Evolutionary conservation across 2,329 filamentous ascomycete genomes (phyloP), one percentile per base, ranked within the genome.

Genomic region (Botryotinia globosa): DNA sequence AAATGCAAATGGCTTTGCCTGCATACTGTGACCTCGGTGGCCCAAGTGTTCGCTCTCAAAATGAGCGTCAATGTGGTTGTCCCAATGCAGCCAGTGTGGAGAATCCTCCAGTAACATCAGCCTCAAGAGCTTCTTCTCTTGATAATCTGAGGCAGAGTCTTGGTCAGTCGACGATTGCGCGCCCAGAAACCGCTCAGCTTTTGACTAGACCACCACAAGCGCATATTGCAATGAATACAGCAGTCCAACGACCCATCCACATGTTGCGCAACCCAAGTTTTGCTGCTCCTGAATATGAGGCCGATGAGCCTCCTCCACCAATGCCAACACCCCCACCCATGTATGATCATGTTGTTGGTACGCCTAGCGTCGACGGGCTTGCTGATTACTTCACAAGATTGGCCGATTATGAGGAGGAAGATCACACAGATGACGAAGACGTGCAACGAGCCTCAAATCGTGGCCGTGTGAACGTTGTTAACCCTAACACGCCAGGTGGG

Each of bases 311-410:
- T 7, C 90, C 91, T 3, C 91, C 91, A 73, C 88, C 90, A 2
- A 82, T 92, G 2, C 91, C 90, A 72, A 92, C 91, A 1, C 91
- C 91, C 14, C 91, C 91, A 16, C 91, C 91, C 16, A 86, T 88
- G 62, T 93, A 93, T 77, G 88, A 90, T 69, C 85, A 84, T 44
- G 89, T 92, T 70, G 87, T 91, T 29, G 88, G 87, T 5, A 81
- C 79, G 80, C 76, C 83, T 79, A 76, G 84, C 84, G 75, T 87
- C 85, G 64, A 89, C 85, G 72, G 86, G 3, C 81, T 92, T 32
- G 88, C 89, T 22, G 91, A 92, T 78, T 93, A 93, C 79, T 93
- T 93, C 80, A 83, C 87, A 4, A 86, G 90, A 25, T 81, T 87
- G 20, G 59, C 51, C 69, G 75, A 73, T 58, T 78, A 80, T 61